phyloP scores from a whole-genome alignment of 768 basidiomycete species.

The Strobilomyces dryophilus region DNA sequence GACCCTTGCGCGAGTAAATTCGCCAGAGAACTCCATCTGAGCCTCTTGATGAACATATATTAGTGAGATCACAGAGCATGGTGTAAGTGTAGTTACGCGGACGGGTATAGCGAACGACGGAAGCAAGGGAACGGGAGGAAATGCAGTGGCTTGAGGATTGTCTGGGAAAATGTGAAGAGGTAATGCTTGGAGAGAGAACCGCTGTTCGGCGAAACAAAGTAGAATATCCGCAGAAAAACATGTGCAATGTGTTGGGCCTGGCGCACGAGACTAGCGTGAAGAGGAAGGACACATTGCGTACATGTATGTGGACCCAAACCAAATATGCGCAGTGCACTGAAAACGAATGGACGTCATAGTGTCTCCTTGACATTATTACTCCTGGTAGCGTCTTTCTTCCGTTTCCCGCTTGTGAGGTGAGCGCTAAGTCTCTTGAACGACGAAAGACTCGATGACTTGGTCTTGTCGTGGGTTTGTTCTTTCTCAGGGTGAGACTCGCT shows the following conservation, averaged over 20 bases:
- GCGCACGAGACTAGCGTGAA: conserved; percentile 18
- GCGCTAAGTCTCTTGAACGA: conserved; percentile 54
- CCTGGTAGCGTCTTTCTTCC: conserved; percentile 50
- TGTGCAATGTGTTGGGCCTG: conserved; percentile 1
- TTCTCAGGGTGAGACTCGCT: conserved; percentile 25
- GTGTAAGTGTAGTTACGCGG: conserved; percentile 27
- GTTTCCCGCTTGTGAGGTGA: conserved; percentile 35
- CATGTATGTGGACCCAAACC: conserved; percentile 21
- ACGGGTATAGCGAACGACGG: conserved; percentile 28
- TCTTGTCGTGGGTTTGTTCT: conserved; percentile 46
- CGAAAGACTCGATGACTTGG: conserved; percentile 47
- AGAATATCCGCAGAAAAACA: conserved; percentile 7
- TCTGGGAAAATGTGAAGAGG: conserved; percentile 15
- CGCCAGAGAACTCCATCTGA: conserved; percentile 10
- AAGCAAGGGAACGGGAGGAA: conserved; percentile 1
- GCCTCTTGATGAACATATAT: conserved; percentile 22
- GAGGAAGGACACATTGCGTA: conserved; percentile 15
- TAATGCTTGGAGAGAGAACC: conserved; percentile 9
- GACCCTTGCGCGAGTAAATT: conserved; percentile 7
- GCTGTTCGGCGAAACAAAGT: conserved; percentile 8
- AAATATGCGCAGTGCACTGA: conserved; percentile 8
- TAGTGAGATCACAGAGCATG: conserved; percentile 29
- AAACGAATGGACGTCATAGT: conserved; percentile 19
- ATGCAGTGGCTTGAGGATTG: conserved; percentile 17
- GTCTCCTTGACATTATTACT: conserved; percentile 45